Base-by-base conservation (phyloP, 2,329 filamentous ascomycete genomes). In the Talaromyces sp. region DNA sequence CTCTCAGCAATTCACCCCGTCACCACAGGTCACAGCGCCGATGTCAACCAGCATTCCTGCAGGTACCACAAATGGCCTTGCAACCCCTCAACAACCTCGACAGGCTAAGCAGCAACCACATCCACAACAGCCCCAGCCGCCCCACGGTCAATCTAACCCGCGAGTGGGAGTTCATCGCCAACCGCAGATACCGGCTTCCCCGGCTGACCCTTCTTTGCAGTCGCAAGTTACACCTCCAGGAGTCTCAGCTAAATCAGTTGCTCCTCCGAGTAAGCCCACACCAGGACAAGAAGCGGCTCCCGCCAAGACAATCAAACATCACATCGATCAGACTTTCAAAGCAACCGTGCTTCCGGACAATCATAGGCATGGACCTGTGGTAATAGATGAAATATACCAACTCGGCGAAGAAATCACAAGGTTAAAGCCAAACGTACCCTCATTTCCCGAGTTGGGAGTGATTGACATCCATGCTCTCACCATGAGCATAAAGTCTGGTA, bases 401-500 rank as follows among this genome's bases (percentile, higher is more conserved):
- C 75, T 92, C 57, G 88, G 89, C 5, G 81, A 83, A 37, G 86
- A 91, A 54, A 82, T 96, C 40, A 80, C 86, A 57, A 82, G 83
- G 50, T 81, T 86, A 69, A 90, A 88, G 70, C 92, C 93, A 0
- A 88, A 90, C 62, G 82, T 92, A 40, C 93, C 95, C 0, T 80
- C 82, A 2, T 82, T 92, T 18, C 80, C 84, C 23, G 93, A 98
- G 69, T 82, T 98, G 59, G 95, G 93, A 8, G 84, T 92, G 21
- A 90, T 98, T 66, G 93, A 99, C 71, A 88, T 98, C 31, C 89
- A 93, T 67, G 92, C 93, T 21, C 82, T 99, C 44, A 96, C 89
- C 0, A 89, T 92, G 80, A 92, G 92, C 70, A 80, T 99, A 40
- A 92, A 96, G 72, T 96, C 90, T 61, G 93, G 93, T 0, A 90